Conservation (phyloP, 2,329 filamentous ascomycete genomes). For the Esteya vermicola region DNA sequence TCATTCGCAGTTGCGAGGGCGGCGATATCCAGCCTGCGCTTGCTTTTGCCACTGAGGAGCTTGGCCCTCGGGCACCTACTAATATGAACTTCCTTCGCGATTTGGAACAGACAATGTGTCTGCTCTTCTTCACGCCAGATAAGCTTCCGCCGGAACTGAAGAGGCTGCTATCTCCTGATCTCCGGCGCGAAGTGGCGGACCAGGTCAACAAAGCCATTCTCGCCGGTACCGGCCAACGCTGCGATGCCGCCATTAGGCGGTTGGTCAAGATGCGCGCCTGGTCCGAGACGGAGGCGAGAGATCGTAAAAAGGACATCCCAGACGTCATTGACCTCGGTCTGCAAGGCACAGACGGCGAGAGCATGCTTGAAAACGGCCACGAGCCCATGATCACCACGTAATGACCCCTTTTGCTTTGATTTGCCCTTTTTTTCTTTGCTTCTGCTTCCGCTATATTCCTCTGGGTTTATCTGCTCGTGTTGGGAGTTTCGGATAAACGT, state of each 20-base stretch:
- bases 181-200: conserved; percentile 73
- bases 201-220: conserved; percentile 84
- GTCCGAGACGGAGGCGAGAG: conserved; percentile 54
- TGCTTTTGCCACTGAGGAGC: conserved; percentile 73
- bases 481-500: neutral
- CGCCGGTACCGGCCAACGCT: conserved; percentile 52
- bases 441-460: too few species aligned
- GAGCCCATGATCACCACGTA: conserved; percentile 39
- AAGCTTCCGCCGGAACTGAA: conserved; percentile 63
- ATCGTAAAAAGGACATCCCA: conserved; percentile 26
- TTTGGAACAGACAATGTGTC: conserved; percentile 81
- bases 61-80: conserved; percentile 74
- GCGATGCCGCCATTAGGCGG: conserved; percentile 69
- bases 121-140: conserved; percentile 78
- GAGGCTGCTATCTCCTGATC: conserved; percentile 60
- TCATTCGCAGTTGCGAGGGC: conserved; percentile 66
- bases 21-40: conserved; percentile 68
- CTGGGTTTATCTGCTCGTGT: neutral
- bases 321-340: conserved; percentile 24
- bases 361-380: conserved; percentile 25
- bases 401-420: conserved; percentile 5
- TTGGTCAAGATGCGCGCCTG: conserved; percentile 73
- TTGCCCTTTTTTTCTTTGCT: neutral
- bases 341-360: conserved; percentile 20
- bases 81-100: conserved; percentile 72